Percentiles rank a stretch among this genome's conserved stretches.
Evolutionary conservation across 495 filamentous ascomycete species (phyloP).

Genomic region (Annulohypoxylon stygium): DNA sequence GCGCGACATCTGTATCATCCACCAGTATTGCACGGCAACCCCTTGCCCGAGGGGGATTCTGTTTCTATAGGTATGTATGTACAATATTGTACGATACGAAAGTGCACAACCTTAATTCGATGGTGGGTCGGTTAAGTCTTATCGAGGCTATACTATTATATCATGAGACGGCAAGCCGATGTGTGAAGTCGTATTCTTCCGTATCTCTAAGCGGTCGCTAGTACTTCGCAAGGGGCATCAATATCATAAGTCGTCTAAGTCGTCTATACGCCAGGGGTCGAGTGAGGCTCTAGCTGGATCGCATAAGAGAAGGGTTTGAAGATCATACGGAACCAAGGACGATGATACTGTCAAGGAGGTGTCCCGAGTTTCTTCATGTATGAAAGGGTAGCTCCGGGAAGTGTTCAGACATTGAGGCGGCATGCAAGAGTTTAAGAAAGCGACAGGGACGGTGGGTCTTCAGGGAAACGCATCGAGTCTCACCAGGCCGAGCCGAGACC

Average conservation of each 20-base stretch:
- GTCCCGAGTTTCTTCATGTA: conserved; percentile 58
- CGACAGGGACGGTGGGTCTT: conserved; percentile 50
- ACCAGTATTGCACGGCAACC: conserved; percentile 20
- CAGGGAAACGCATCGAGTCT: conserved; percentile 50
- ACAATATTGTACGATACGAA: neutral
- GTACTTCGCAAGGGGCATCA: conserved; percentile 34
- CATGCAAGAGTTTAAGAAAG: conserved; percentile 60
- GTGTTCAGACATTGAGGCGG: conserved; percentile 42
- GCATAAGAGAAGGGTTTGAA: conserved; percentile 55
- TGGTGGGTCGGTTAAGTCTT: conserved; percentile 18
- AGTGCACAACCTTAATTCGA: conserved; percentile 31
- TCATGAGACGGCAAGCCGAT: conserved; percentile 43
- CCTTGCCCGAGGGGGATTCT: conserved; percentile 32
- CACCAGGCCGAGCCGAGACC: conserved; percentile 49
- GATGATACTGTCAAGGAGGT: conserved; percentile 54
- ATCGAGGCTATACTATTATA: conserved; percentile 32
- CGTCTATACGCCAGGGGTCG: conserved; percentile 25
- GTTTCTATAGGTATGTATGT: conserved; percentile 5
- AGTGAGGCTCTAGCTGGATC: conserved; percentile 42
- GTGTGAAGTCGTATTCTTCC: conserved; percentile 35
- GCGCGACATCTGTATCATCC: conserved; percentile 56
- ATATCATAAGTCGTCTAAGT: conserved; percentile 43
- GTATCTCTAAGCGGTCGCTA: conserved; percentile 18
- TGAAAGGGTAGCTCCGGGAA: conserved; percentile 48
- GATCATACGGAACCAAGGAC: conserved; percentile 61